Conservation (phyloP, 768 basidiomycete genomes). For the Imleria badia region DNA sequence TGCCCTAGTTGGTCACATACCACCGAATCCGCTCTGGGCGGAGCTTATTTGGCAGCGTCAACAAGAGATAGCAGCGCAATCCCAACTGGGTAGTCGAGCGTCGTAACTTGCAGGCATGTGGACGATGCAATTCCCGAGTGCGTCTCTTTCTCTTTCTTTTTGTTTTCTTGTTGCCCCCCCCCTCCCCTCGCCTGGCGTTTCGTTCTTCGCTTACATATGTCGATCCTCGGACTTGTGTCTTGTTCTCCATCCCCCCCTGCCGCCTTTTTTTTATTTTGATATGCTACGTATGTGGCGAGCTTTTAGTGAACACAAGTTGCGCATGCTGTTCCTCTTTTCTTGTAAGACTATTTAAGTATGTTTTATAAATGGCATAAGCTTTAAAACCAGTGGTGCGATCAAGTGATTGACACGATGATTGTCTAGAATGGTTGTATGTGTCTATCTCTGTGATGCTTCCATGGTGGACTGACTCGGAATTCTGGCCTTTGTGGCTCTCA, state of each 20-base stretch:
- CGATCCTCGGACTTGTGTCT: not conserved
- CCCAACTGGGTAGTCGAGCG: not conserved
- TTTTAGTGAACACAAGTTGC: not conserved
- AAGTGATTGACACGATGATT: not conserved
- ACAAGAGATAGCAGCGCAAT: constrained; percentile 38
- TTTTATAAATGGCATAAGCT: constrained; percentile 18
- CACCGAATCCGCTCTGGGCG: constrained; percentile 91
- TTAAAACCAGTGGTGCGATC: not conserved
- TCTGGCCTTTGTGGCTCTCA: no score
- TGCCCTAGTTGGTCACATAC: constrained; percentile 85
- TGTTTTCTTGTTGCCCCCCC: constrained; percentile 11
- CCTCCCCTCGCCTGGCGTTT: constrained; percentile 3
- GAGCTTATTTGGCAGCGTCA: constrained; percentile 88
- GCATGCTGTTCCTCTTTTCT: constrained; percentile 11
- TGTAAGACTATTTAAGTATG: constrained; percentile 23
- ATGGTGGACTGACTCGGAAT: no score
- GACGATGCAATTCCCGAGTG: not conserved
- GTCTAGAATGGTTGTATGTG: no score
- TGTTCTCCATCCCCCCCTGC: not conserved
- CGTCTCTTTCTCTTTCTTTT: not conserved
- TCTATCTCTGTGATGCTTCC: no score
- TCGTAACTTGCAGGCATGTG: not conserved
- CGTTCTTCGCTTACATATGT: constrained; percentile 9
- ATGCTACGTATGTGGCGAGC: constrained; percentile 16
- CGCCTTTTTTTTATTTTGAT: not conserved